Evolutionary conservation across 2,329 filamentous ascomycete genomes (phyloP), one percentile per base, ranked within the genome.

Genomic region (Exophiala spinifera): DNA sequence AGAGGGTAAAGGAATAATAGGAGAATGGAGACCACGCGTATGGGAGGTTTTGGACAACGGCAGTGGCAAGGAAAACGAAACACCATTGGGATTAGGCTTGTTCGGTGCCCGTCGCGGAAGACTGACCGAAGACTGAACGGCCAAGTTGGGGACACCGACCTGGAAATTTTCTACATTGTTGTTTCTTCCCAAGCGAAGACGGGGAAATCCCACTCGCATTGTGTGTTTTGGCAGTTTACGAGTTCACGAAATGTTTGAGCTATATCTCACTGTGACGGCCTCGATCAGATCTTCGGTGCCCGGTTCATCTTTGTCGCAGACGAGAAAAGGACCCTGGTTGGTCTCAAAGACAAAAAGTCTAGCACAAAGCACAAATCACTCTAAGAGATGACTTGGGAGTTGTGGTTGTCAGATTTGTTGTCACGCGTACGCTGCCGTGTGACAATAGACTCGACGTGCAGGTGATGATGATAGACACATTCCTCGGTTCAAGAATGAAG

Each of bases 11-110:
- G 60, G 59, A n/a, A 36, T 55, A 10, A 34, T 63, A 3, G 60
- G 60, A 20, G 61, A 64, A 23, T 64, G 62, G 55, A 59, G 52
- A 46, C 63, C 63, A 25, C 59, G 57, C 28, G 54, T 61, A 33
- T 65, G 62, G 61, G 63, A 65, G 48, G 47, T 65, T 23, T 43
- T 65, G 43, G 62, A 64, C 46, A 61, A 55, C 51, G 59, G 61
- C 20, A 61, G 61, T 31, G 55, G 55, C 15, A 61, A 57, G 36
- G 62, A 63, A 39, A 60, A 46, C 23, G 63, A 64, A 44, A 58
- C 59, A 21, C 54, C 58, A 44, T 48, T 64, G 21, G 61, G 63
- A 37, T 42, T 64, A 23, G 62, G 62, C 19, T 49, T 64, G 28
- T 64, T 64, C 54, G 56, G 56, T 25, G 60, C 61, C 7, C 47